These are phyloP conservation scores for Candida tallmaniae DNA, from an alignment of 805 yeast species.

Conservation along the genomic window DNA sequence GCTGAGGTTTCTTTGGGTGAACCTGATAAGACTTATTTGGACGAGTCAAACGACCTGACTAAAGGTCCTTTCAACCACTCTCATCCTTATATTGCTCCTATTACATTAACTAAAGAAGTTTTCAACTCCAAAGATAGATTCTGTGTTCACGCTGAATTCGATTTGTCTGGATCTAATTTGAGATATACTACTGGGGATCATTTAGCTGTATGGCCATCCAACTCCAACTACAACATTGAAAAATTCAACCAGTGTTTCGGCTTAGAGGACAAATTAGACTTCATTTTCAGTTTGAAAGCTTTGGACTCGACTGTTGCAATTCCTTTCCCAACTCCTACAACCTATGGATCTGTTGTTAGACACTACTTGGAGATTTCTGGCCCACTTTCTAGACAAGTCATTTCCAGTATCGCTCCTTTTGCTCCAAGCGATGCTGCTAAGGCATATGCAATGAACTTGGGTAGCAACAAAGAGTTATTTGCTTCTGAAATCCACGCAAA, in stretches of 20 bases:
- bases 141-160: slow-evolving; percentile 90
- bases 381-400: slow-evolving; percentile 84
- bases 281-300: slow-evolving; percentile 59
- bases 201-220: slow-evolving; percentile 91
- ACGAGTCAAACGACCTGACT: slow-evolving; percentile 28
- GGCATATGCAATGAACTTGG: slow-evolving; percentile 45
- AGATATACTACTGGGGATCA: slow-evolving; percentile 95
- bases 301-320: slow-evolving; percentile 63
- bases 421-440: slow-evolving; percentile 68
- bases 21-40: slow-evolving; percentile 52
- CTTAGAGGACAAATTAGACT: slow-evolving; percentile 46
- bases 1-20: slow-evolving; percentile 63
- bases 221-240: slow-evolving; percentile 70
- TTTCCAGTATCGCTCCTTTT: slow-evolving; percentile 68
- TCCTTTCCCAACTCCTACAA: slow-evolving; percentile 76
- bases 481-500: slow-evolving; percentile 58
- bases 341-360: slow-evolving; percentile 82
- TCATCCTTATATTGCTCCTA: slow-evolving; percentile 79
- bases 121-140: slow-evolving; percentile 62
- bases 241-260: slow-evolving; percentile 62
- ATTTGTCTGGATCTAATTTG: slow-evolving; percentile 66
- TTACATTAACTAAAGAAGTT: slow-evolving; percentile 59
- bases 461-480: slow-evolving; percentile 65
- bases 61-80: slow-evolving; percentile 75
- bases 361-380: slow-evolving; percentile 90